phyloP scores from a whole-genome alignment of 495 filamentous ascomycete genomes.

The Podospora pseudocomata region DNA sequence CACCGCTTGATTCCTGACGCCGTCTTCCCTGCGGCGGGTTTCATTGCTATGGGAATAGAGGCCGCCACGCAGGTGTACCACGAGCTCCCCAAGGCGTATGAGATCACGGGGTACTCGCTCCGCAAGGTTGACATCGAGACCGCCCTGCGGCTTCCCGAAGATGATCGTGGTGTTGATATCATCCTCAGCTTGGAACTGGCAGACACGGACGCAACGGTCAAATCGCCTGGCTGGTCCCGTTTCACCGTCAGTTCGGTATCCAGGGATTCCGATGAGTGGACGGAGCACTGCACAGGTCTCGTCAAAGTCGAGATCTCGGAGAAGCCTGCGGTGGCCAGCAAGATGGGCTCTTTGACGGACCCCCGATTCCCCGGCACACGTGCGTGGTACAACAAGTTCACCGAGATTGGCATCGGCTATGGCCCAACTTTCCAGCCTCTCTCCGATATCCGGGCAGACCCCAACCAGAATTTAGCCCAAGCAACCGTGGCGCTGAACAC shows the following conservation, averaged over 20 bases:
- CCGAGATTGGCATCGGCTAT: slow-evolving; percentile 39
- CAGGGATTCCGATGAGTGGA: background rate
- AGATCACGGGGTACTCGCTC: slow-evolving; percentile 18
- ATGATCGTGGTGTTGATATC: slow-evolving; percentile 27
- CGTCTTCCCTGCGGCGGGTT: slow-evolving; percentile 52
- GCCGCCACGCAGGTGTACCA: slow-evolving; percentile 22
- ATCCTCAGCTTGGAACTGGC: slow-evolving; percentile 16
- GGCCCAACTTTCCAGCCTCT: slow-evolving; percentile 36
- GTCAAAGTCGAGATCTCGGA: slow-evolving; percentile 28
- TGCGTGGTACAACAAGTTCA: slow-evolving; percentile 35
- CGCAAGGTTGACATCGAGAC: slow-evolving; percentile 41
- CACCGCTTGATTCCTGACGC: slow-evolving; percentile 35
- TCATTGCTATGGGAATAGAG: slow-evolving; percentile 47
- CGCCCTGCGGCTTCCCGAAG: slow-evolving; percentile 35
- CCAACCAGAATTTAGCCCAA: slow-evolving; percentile 20
- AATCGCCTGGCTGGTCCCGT: background rate
- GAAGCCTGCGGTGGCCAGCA: slow-evolving; percentile 12
- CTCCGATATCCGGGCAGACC: slow-evolving; percentile 26
- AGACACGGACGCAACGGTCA: background rate
- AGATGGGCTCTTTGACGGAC: background rate
- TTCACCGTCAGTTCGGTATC: slow-evolving; percentile 2
- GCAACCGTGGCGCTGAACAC: slow-evolving; percentile 22
- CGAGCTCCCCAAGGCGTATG: background rate
- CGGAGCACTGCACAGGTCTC: slow-evolving; percentile 3
- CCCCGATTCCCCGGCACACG: slow-evolving; percentile 22